Conservation (phyloP, 306 rosid species). For the Leucaena leucocephala region DNA sequence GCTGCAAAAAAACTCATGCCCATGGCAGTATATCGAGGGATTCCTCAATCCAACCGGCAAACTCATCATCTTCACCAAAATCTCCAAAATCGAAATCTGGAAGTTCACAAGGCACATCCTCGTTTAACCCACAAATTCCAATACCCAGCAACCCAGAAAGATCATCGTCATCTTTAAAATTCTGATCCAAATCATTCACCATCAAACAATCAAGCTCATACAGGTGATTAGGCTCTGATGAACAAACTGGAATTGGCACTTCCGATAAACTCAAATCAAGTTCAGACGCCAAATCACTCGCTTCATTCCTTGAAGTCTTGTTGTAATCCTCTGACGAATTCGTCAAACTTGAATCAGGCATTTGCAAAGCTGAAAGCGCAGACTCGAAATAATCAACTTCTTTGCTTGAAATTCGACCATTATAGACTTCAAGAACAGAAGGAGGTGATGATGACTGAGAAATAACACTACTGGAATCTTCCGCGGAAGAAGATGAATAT, state of each 20-base stretch:
- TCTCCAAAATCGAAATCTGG: constrained; percentile 76
- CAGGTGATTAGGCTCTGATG: constrained; percentile 25
- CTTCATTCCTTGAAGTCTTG: constrained; percentile 29
- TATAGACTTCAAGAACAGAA: constrained; percentile 66
- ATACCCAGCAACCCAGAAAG: constrained; percentile 49
- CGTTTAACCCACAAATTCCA: constrained; percentile 50
- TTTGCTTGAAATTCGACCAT: neutral
- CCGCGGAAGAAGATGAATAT: constrained; percentile 32
- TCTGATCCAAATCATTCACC: constrained; percentile 42
- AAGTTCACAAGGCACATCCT: constrained; percentile 56
- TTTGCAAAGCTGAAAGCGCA: neutral
- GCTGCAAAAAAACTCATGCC: constrained; percentile 65
- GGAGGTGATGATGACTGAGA: constrained; percentile 64
- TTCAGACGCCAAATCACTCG: neutral
- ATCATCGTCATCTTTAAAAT: constrained; percentile 39
- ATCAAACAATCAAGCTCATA: constrained; percentile 44
- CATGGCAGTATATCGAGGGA: constrained; percentile 59
- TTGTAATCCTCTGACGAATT: constrained; percentile 11
- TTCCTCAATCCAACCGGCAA: constrained; percentile 69
- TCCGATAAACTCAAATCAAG: neutral
- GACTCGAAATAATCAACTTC: constrained; percentile 22
- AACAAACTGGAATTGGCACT: constrained; percentile 10
- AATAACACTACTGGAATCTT: constrained; percentile 43
- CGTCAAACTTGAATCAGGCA: neutral
- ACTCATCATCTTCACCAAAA: constrained; percentile 52